Conservation (phyloP, 768 basidiomycete genomes). For the Boletus sp. region DNA sequence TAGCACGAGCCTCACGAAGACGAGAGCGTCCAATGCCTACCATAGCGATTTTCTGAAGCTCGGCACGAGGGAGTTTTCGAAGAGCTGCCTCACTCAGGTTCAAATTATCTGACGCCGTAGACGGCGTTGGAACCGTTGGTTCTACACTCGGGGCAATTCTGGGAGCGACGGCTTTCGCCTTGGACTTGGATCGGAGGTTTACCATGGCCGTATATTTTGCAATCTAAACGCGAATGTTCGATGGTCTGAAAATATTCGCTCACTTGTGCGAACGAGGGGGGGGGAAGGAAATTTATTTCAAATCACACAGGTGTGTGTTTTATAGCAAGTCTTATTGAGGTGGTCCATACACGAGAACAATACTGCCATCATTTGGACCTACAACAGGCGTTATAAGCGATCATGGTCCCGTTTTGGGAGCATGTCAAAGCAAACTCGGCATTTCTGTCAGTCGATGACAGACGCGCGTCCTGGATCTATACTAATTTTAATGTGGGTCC, state of each 20-base stretch:
- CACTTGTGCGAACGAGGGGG: not conserved
- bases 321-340: slow-evolving; percentile 1
- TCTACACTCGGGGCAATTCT: not conserved
- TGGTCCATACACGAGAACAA: slow-evolving; percentile 13
- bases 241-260: not conserved
- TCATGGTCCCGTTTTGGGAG: not conserved
- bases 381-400: slow-evolving; percentile 13
- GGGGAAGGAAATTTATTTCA: not conserved
- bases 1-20: not conserved
- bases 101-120: not conserved
- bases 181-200: slow-evolving; percentile 10
- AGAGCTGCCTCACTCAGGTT: slow-evolving; percentile 16
- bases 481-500: not conserved
- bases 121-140: not conserved
- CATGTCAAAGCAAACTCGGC: slow-evolving; percentile 15
- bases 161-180: not conserved
- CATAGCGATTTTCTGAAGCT: slow-evolving; percentile 28
- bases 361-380: slow-evolving; percentile 11
- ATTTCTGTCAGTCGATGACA: not conserved
- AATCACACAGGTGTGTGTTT: not conserved
- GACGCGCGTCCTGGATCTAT: not conserved
- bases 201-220: slow-evolving; percentile 3
- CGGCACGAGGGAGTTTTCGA: slow-evolving; percentile 21
- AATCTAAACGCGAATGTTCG: not conserved
- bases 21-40: slow-evolving; percentile 4